These are phyloP conservation scores for Antitrichia curtipendula DNA, from an alignment of 225 moss, liverwort and hornwort genomes.

Conservation along the genomic window DNA sequence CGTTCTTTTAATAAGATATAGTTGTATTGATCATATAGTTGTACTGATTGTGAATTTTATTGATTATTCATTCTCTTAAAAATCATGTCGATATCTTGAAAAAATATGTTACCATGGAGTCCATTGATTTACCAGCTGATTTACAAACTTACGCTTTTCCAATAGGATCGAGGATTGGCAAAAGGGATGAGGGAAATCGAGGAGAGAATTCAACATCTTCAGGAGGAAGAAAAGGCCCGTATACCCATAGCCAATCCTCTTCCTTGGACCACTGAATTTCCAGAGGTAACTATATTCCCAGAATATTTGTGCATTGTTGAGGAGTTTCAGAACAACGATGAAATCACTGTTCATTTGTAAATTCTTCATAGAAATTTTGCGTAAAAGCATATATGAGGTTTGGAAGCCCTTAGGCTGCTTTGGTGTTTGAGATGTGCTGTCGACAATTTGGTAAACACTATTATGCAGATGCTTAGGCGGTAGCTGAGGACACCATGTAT, in stretches of 20 bases:
- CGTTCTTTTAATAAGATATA: not conserved
- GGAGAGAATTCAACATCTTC: conserved; percentile 47
- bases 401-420: not conserved
- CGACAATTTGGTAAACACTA: not conserved
- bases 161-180: conserved; percentile 55
- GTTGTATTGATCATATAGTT: too few species aligned
- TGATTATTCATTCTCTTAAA: not conserved
- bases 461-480: not conserved
- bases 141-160: not conserved
- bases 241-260: conserved; percentile 71
- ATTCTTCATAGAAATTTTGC: not conserved
- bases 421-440: not conserved
- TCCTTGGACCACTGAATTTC: conserved; percentile 67
- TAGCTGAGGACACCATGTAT: not conserved
- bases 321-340: not conserved
- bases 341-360: not conserved
- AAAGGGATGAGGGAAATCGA: conserved; percentile 63
- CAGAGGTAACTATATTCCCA: conserved; percentile 28
- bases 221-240: conserved; percentile 48
- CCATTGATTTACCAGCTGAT: not conserved
- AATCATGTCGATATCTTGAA: not conserved
- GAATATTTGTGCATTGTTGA: not conserved
- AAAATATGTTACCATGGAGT: not conserved
- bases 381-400: not conserved
- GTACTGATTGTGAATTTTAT: not conserved